Percentiles rank a stretch among this genome's conserved stretches.
These are phyloP conservation scores for Zymoseptoria passerinii DNA, from an alignment of 2,329 filamentous ascomycete species.

Conservation along the genomic window DNA sequence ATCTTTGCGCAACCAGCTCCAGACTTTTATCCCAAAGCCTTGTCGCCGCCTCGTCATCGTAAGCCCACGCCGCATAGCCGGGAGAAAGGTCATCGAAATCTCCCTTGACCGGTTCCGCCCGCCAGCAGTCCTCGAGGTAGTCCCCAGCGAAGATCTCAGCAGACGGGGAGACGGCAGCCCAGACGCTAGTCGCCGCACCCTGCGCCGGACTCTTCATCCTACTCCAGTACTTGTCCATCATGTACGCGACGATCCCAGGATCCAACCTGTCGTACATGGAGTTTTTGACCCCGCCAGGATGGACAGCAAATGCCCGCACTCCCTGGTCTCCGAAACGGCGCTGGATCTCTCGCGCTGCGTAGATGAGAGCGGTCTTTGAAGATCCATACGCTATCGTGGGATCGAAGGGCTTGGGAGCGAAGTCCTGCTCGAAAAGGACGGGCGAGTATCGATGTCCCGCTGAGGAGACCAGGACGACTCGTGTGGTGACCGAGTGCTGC, in stretches of 20 bases:
- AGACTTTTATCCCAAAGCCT: neutral
- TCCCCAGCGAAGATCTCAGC: neutral
- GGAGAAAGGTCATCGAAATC: neutral
- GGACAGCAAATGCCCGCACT: conserved; percentile 38
- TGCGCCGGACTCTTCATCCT: conserved; percentile 33
- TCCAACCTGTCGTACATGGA: neutral
- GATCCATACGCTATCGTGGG: conserved; percentile 38
- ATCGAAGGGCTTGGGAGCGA: neutral
- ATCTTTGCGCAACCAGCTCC: neutral
- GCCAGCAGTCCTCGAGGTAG: neutral
- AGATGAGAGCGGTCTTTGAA: conserved; percentile 46
- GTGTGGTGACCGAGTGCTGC: neutral
- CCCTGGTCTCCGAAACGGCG: conserved; percentile 39
- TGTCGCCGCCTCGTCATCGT: neutral
- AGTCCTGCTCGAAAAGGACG: conserved; percentile 1
- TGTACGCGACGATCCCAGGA: too few species aligned
- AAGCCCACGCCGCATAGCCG: neutral
- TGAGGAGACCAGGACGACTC: neutral
- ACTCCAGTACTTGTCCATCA: conserved; percentile 7
- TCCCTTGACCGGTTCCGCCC: neutral
- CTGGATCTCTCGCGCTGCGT: conserved; percentile 45
- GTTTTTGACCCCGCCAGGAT: conserved; percentile 34
- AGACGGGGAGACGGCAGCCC: conserved; percentile 31
- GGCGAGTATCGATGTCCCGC: neutral
- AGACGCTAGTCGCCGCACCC: conserved; percentile 43